Evolutionary conservation across 2,329 filamentous ascomycete genomes (phyloP).

Genomic region (Stemphylium vesicarium): DNA sequence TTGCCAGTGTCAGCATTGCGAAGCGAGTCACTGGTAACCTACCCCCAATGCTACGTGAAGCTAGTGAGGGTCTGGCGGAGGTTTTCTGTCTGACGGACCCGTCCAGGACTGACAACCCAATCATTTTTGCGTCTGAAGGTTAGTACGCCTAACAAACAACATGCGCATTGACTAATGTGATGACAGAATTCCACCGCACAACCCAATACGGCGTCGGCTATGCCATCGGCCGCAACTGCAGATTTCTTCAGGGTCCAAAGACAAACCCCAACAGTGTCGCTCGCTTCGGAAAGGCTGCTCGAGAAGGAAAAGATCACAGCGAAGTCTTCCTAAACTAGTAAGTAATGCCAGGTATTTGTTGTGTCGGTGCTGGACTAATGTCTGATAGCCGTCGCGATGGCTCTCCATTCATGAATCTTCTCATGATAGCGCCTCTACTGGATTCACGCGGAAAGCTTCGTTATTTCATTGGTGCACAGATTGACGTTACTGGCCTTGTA

Average conservation of each 20-base stretch:
- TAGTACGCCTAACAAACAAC: slow-evolving; percentile 11
- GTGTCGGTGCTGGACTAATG: slow-evolving; percentile 10
- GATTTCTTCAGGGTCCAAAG: slow-evolving; percentile 77
- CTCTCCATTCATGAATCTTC: slow-evolving; percentile 76
- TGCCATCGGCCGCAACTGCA: slow-evolving; percentile 76
- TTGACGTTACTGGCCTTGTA: slow-evolving; percentile 72
- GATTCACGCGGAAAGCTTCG: slow-evolving; percentile 70
- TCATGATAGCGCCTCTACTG: slow-evolving; percentile 74
- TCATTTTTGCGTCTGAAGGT: slow-evolving; percentile 79
- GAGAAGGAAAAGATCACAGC: slow-evolving; percentile 70
- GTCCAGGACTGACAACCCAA: slow-evolving; percentile 74
- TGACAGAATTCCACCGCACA: slow-evolving; percentile 72
- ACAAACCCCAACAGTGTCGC: slow-evolving; percentile 69
- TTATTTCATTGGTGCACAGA: slow-evolving; percentile 75
- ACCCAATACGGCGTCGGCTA: slow-evolving; percentile 78
- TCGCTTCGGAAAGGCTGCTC: slow-evolving; percentile 67
- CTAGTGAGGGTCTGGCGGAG: slow-evolving; percentile 77
- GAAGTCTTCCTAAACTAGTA: slow-evolving; percentile 80
- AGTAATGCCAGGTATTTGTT: slow-evolving; percentile 27
- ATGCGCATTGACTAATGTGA: slow-evolving; percentile 10
- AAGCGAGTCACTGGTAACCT: slow-evolving; percentile 71
- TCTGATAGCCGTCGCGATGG: slow-evolving; percentile 68
- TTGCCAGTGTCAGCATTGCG: slow-evolving; percentile 73
- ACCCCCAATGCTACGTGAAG: slow-evolving; percentile 67
- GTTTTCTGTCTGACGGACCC: slow-evolving; percentile 80